Base-by-base conservation (phyloP, 345 rosid genomes). In the Hibiscus syriacus region DNA sequence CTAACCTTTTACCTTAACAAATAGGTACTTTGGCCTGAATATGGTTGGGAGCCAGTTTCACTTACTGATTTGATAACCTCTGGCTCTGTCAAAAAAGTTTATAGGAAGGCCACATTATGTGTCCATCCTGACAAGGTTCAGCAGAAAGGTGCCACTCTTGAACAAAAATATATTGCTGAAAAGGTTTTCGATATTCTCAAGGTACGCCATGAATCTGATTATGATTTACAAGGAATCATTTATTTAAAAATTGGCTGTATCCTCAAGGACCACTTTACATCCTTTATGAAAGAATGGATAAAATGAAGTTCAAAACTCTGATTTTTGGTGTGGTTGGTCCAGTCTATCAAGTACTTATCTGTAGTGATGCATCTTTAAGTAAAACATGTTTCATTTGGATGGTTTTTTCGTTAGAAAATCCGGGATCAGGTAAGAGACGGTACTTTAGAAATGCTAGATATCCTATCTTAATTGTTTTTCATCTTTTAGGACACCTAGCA, bases 71-170 rank as follows among this genome's bases (percentile, higher is more conserved):
- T 95, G 78, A 90, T 92, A 64, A 87, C 97, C 68, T 85, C 98
- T 50, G 17, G 83, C 22, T 81, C 96, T 8, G 99, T 95, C 48
- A 95, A 92, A 80, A 92, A 92, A 67, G 94, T 88, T 1, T 95
- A 88, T 69, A 83, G 88, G 66, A 95, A 84, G 85, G 94, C 99
- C 74, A 79, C 88, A 6, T 67, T 92, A 61, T 86, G 72, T 71
- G 83, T 95, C 57, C 98, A 95, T 77, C 99, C 98, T n/a, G 99
- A 95, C 66, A 95, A 95, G 85, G 99, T 92, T 72, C 98, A 92
- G 73, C 99, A 91, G 80, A 94, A 91, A 77, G 98, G 98, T 69
- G 93, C 98, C 63, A 90, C 80, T 43, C 77, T 90, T 74, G 82
- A 87, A 70, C 97, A 95, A 55, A 92, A 92, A 70, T 95, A 86